Evolutionary conservation across 2,329 filamentous ascomycete genomes (phyloP).

Genomic region (Phaeoacremonium minimum): DNA sequence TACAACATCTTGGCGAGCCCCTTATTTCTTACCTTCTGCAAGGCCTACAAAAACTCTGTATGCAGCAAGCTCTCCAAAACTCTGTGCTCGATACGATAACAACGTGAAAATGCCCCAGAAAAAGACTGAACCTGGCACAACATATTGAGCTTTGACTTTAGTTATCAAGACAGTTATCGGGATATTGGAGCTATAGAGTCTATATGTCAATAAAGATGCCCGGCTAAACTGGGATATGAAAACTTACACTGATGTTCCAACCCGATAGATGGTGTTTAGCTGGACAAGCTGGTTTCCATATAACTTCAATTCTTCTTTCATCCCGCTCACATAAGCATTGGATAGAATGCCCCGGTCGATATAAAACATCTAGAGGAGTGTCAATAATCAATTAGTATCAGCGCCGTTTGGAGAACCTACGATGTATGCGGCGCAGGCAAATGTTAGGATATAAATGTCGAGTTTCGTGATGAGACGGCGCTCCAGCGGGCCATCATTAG

Average conservation of each 20-base stretch:
- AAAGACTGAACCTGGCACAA: conserved; percentile 46
- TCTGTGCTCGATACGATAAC: conserved; percentile 44
- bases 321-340: too few relatives aligned
- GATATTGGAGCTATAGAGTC: conserved; percentile 31
- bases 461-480: too few relatives aligned
- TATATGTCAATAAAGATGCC: not conserved
- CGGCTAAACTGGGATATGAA: not conserved
- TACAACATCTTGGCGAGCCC: too few relatives aligned
- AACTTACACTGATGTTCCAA: conserved; percentile 37
- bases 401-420: too few relatives aligned
- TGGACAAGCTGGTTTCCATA: conserved; percentile 28
- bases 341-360: too few relatives aligned
- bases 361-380: too few relatives aligned
- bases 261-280: conserved; percentile 46
- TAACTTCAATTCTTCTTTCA: conserved; percentile 8
- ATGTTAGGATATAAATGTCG: too few relatives aligned
- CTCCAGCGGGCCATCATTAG: too few relatives aligned
- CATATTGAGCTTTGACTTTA: conserved; percentile 38
- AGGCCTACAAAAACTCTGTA: conserved; percentile 50
- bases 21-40: conserved; percentile 42
- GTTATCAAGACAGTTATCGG: conserved; percentile 48
- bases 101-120: conserved; percentile 53
- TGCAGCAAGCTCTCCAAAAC: conserved; percentile 43
- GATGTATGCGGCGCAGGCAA: too few relatives aligned
- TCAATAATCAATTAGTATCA: too few relatives aligned